These are phyloP conservation scores for Apiospora saccharicola DNA, from an alignment of 2,329 filamentous ascomycete species.

Conservation along the genomic window DNA sequence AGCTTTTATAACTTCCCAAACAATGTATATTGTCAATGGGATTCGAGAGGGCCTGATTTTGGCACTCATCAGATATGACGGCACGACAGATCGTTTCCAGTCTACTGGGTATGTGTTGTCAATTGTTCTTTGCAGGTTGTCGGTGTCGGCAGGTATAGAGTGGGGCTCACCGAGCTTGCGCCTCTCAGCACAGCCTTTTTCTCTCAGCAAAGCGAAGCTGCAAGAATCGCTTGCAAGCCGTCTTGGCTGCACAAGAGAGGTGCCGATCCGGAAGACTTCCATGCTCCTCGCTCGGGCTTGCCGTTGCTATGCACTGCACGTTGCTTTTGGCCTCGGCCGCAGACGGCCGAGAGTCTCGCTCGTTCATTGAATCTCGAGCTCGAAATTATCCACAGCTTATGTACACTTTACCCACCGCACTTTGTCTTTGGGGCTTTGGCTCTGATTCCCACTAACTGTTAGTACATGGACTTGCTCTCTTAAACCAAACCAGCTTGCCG, in stretches of 20 bases:
- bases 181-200: slow-evolving; percentile 5
- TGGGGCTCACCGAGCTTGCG: not conserved
- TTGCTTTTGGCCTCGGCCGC: slow-evolving; percentile 8
- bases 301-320: slow-evolving; percentile 10
- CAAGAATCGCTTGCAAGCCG: not conserved
- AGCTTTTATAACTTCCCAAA: not conserved
- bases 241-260: not conserved
- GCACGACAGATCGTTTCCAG: slow-evolving; percentile 5
- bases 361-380: not conserved
- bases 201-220: not conserved
- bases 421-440: not conserved
- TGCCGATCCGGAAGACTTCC: not conserved
- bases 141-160: not conserved
- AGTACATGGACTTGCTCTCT: not conserved
- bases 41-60: no score
- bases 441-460: not conserved
- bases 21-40: not conserved
- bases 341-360: not conserved
- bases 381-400: not conserved
- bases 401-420: not conserved
- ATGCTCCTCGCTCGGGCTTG: not conserved
- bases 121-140: not conserved
- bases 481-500: not conserved
- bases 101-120: not conserved
- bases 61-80: not conserved